Conservation (phyloP, 2,329 filamentous ascomycete genomes). For the Parastagonospora nodorum region DNA sequence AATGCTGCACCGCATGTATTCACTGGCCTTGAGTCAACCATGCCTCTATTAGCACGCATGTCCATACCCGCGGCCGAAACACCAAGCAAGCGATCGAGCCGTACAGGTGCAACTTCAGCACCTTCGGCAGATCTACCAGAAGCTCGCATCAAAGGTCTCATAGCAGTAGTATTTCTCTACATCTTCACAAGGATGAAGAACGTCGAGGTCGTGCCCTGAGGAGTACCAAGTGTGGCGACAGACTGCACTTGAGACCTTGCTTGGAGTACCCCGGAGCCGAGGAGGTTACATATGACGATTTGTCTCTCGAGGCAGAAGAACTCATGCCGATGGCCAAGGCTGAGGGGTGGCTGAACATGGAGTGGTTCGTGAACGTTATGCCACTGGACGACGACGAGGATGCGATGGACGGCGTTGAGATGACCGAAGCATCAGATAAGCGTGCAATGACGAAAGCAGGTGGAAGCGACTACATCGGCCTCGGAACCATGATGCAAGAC, state of each 20-base stretch:
- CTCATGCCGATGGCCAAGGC: slow-evolving; percentile 41
- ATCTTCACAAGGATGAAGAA: slow-evolving; percentile 56
- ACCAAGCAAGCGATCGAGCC: slow-evolving; percentile 56
- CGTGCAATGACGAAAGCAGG: slow-evolving; percentile 49
- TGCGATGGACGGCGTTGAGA: slow-evolving; percentile 35
- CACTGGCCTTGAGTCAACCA: slow-evolving; percentile 68
- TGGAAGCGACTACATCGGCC: slow-evolving; percentile 53
- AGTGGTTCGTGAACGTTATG: slow-evolving; percentile 61
- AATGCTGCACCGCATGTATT: slow-evolving; percentile 73
- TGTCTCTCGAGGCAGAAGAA: slow-evolving; percentile 42
- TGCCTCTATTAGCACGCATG: slow-evolving; percentile 45
- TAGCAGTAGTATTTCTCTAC: slow-evolving; percentile 66
- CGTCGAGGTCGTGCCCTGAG: slow-evolving; percentile 35
- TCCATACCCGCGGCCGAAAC: slow-evolving; percentile 36
- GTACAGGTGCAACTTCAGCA: slow-evolving; percentile 26
- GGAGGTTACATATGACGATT: slow-evolving; percentile 53
- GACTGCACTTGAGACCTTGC: slow-evolving; percentile 57
- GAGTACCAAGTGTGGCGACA: slow-evolving; percentile 39
- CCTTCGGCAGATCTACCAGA: slow-evolving; percentile 20
- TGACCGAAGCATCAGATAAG: slow-evolving; percentile 25
- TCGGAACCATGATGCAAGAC: slow-evolving; percentile 75
- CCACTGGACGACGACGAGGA: slow-evolving; percentile 29
- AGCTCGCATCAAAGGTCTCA: slow-evolving; percentile 49
- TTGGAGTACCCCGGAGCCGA: slow-evolving; percentile 56
- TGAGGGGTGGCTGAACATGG: slow-evolving; percentile 56